These are phyloP conservation scores for Saposhnikovia divaricata DNA, from an alignment of 129 eudicot genomes.

Conservation along the genomic window DNA sequence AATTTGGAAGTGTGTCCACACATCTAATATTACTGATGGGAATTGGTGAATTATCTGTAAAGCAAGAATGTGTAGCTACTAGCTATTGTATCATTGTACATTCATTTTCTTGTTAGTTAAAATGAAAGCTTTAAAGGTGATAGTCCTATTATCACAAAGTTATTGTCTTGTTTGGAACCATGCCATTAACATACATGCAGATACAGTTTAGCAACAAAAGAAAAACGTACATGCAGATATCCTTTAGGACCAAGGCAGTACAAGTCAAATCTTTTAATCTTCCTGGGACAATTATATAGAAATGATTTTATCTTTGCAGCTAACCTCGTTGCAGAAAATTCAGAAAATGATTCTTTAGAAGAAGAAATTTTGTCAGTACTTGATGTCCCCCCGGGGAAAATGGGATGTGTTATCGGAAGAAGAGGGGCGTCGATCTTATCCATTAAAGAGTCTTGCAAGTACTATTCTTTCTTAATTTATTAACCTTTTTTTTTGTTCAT, in stretches of 20 bases:
- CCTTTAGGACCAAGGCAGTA: not conserved
- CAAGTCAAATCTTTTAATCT: not conserved
- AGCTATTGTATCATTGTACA: not conserved
- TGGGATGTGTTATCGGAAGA: conserved; percentile 83
- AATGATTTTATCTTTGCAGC: conserved; percentile 30
- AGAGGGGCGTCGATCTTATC: conserved; percentile 77
- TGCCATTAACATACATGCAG: not conserved
- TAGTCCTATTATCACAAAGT: not conserved
- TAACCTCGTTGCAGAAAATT: conserved; percentile 27
- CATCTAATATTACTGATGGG: not conserved
- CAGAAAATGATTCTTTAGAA: conserved; percentile 45
- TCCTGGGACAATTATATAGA: not conserved
- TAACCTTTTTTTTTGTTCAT: not conserved
- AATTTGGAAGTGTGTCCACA: not conserved
- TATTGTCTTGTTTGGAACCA: not conserved
- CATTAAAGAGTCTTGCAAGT: conserved; percentile 90
- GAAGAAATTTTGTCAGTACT: conserved; percentile 74
- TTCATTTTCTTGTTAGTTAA: not conserved
- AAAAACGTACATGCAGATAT: not conserved
- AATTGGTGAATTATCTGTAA: not conserved
- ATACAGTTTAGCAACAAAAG: not conserved
- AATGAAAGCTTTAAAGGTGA: not conserved
- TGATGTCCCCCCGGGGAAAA: conserved; percentile 87
- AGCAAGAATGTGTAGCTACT: not conserved
- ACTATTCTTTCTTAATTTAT: conserved; percentile 3